Evolutionary conservation across 768 basidiomycete genomes (phyloP), one percentile per base, ranked within the genome.

Genomic region (Nevesoporus exiguus): DNA sequence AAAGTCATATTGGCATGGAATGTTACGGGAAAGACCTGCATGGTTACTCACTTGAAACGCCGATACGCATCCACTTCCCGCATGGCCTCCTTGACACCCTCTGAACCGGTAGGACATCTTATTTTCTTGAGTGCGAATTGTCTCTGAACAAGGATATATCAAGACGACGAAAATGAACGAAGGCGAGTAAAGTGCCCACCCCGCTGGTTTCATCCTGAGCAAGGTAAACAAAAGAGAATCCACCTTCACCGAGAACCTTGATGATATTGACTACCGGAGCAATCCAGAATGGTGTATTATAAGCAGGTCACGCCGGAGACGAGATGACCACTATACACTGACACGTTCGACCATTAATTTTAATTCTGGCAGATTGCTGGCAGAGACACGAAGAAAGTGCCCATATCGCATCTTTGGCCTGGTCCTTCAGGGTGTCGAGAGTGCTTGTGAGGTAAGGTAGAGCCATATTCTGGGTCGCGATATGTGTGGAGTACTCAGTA

Each of bases 121-220:
- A 97, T 95, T 74, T 97, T 98, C 78, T 99, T 99, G 58, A 99
- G 76, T 0, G 97, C 97, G 63, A 96, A 98, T 77, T 91, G 84
- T 58, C 94, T 81, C 82, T 93, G 71, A 1, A 65, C 33, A 50
- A 40, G 19, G 19, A 19, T 30, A 17, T 19, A 39, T 48, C 36
- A 45, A 36, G 24, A 52, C 1, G 24, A 41, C 30, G 5, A 55
- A 11, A n/a, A n/a, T 3, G 6, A 10, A 5, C 19, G 17, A 5
- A 31, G 41, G 22, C 15, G 15, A 55, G 21, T 30, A 74, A 17
- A 55, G 22, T 34, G 74, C 86, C 62, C 66, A 91, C 90, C 47
- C 89, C 89, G 62, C 90, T 92, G 55, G 81, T 77, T 62, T 92
- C 90, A 69, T 93, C 91, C 68, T 91, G 89, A 3, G 86, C 90